Conservation (phyloP, 2,329 filamentous ascomycete genomes). For the Pseudogymnoascus sp. region DNA sequence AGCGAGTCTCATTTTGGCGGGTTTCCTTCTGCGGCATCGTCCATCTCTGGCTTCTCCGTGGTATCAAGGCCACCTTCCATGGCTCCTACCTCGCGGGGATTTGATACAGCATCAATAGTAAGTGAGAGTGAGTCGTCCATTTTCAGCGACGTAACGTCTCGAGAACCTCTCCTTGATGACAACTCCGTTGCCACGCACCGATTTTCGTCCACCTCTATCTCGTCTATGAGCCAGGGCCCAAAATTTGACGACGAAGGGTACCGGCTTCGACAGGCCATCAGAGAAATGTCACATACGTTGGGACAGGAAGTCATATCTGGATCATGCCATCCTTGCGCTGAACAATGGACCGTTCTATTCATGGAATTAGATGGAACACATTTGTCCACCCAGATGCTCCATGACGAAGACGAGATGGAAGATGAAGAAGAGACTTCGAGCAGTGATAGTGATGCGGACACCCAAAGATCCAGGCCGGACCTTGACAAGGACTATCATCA, state of each 20-base stretch:
- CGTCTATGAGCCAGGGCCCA: conserved; percentile 37
- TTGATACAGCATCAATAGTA: conserved; percentile 61
- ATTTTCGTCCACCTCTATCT: conserved; percentile 42
- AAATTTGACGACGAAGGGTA: conserved; percentile 56
- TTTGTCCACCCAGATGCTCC: conserved; percentile 63
- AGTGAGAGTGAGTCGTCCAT: conserved; percentile 67
- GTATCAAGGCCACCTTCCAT: conserved; percentile 40
- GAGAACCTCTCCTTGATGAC: conserved; percentile 53
- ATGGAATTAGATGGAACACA: conserved; percentile 64
- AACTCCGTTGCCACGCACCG: conserved; percentile 41
- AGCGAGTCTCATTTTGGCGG: conserved; percentile 47
- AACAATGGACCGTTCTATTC: conserved; percentile 76
- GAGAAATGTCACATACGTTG: conserved; percentile 61
- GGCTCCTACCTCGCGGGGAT: conserved; percentile 42
- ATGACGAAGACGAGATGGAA: conserved; percentile 56
- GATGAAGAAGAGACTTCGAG: conserved; percentile 57
- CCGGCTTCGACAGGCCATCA: conserved; percentile 57
- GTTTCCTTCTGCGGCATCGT: conserved; percentile 59
- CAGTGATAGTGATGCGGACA: conserved; percentile 51
- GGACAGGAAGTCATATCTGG: conserved; percentile 58
- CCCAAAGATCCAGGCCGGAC: conserved; percentile 48
- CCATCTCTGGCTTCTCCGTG: conserved; percentile 58
- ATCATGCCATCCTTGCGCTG: conserved; percentile 68
- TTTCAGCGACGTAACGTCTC: conserved; percentile 59
- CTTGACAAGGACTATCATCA: conserved; percentile 74